Evolutionary conservation across 2,329 filamentous ascomycete genomes (phyloP), one percentile per base, ranked within the genome.

Genomic region (Scleromitrula shiraiana): DNA sequence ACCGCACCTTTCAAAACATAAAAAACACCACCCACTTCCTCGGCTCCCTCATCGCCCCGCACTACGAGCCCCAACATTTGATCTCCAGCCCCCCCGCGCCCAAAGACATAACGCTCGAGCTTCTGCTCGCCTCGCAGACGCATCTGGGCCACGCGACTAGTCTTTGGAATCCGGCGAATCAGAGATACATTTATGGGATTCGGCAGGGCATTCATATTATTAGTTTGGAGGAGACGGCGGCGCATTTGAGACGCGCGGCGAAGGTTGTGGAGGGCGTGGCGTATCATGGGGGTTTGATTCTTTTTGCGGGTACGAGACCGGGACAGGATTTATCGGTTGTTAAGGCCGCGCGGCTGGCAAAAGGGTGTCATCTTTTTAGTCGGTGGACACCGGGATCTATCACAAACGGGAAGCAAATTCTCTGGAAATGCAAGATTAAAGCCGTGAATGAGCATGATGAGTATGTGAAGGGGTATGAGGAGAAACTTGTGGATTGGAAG

Each of bases 131-230:
- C 38, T 82, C 84, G 26, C 88, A 95, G 69, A 80, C 81, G 46
- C 89, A 95, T 69, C 81, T 97, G 67, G 93, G 93, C 54, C 93
- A 98, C 70, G 79, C 86, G 61, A 91, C 85, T 0, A 87, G 87
- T 53, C 76, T 90, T 41, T 98, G 93, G 93, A 95, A 98, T 69
- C 90, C 93, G 9, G 83, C 81, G 44, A 98, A 97, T 70, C 83
- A 89, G 55, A 80, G 86, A 57, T 97, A 97, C 70, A 97, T 98
- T 65, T 90, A 87, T 65, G 93, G 93, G 59, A 79, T 95, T 53
- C 78, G 93, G 37, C 78, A 93, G 57, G 88, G 85, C 14, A 83
- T 95, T 52, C 91, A 96, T 69, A 89, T 98, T 65, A 95, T 98
- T 66, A 85, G 84, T 8, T 81, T 97, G 3, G 93, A 98, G 65